Conservation (phyloP, 129 eudicot species). For the Smallanthus sonchifolius region DNA sequence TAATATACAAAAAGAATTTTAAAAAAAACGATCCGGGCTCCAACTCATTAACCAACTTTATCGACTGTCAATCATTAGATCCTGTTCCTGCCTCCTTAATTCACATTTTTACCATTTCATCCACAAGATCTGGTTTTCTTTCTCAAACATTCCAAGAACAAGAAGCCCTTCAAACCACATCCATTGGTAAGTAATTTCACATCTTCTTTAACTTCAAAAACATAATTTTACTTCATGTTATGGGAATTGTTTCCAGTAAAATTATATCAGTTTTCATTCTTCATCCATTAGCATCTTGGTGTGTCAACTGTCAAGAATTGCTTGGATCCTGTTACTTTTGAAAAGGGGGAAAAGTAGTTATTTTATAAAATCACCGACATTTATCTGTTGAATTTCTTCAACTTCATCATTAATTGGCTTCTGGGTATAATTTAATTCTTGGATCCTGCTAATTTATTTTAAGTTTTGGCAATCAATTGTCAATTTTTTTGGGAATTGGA, state of each 20-base stretch:
- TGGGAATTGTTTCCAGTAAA: constrained; percentile 2
- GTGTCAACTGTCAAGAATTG: neutral
- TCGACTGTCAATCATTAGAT: constrained; percentile 28
- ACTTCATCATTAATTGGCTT: constrained; percentile 5
- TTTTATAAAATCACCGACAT: neutral
- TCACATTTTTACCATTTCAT: constrained; percentile 12
- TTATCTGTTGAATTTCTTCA: constrained; percentile 14
- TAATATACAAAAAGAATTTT: neutral
- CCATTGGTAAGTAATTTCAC: constrained; percentile 24
- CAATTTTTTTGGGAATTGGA: constrained; percentile 7
- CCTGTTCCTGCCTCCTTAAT: constrained; percentile 7
- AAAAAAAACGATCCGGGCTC: neutral
- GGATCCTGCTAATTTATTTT: constrained; percentile 10
- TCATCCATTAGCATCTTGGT: constrained; percentile 3
- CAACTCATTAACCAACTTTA: neutral
- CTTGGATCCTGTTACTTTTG: neutral
- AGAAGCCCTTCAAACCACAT: neutral
- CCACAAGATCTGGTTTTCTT: constrained; percentile 24
- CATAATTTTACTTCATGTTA: neutral
- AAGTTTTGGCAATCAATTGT: neutral
- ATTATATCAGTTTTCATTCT: neutral
- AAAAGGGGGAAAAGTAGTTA: neutral
- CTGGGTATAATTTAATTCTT: neutral
- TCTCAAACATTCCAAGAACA: neutral
- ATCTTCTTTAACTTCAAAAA: constrained; percentile 5